Percentiles rank a stretch among this genome's conserved stretches.
These are phyloP conservation scores for Apophysomyces sp. DNA, from an alignment of 371 early-diverging fungal species.

Conservation along the genomic window DNA sequence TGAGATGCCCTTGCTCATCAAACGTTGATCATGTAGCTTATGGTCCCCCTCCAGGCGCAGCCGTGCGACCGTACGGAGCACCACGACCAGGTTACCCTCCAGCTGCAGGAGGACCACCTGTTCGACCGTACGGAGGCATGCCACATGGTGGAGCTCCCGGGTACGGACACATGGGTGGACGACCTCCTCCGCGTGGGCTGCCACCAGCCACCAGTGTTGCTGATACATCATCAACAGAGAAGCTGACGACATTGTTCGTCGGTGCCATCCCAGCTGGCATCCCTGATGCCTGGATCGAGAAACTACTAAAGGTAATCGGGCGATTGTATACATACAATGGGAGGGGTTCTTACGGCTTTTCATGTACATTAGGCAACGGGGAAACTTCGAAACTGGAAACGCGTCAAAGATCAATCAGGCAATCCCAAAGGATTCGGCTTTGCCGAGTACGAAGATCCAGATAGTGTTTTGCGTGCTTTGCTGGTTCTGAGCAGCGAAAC, in stretches of 20 bases:
- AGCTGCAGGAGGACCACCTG: slow-evolving; percentile 7
- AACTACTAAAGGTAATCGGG: slow-evolving; percentile 58
- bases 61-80: neutral
- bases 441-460: slow-evolving; percentile 74
- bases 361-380: slow-evolving; percentile 56
- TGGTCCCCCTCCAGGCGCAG: slow-evolving; percentile 9
- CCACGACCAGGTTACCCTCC: slow-evolving; percentile 10
- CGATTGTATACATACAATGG: neutral
- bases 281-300: slow-evolving; percentile 70
- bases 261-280: slow-evolving; percentile 75
- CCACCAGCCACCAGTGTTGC: neutral
- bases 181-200: slow-evolving; percentile 2
- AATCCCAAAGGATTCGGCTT: slow-evolving; percentile 82
- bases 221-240: slow-evolving; percentile 35
- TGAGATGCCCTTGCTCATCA: neutral
- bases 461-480: slow-evolving; percentile 66
- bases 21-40: neutral
- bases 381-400: slow-evolving; percentile 68
- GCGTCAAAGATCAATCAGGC: slow-evolving; percentile 66
- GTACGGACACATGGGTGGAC: neutral
- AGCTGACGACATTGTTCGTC: slow-evolving; percentile 73
- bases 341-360: slow-evolving; percentile 4
- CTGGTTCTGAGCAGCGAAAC: slow-evolving; percentile 72
- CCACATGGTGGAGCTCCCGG: neutral
- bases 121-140: neutral